Conservation (phyloP, 192 early-diverging fungal species). For the Coemansia sp. region DNA sequence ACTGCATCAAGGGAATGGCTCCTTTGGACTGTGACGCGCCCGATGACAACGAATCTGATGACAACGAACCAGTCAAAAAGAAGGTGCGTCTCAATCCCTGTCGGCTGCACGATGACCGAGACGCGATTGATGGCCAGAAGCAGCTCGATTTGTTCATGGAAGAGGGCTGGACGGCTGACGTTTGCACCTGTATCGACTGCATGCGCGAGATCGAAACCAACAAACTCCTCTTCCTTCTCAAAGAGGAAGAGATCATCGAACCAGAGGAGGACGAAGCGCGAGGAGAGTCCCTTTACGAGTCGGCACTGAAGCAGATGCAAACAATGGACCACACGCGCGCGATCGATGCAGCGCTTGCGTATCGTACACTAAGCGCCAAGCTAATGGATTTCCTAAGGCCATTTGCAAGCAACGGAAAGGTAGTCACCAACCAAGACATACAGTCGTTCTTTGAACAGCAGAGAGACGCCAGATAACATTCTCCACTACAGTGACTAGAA, state of each 20-base stretch:
- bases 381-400: constrained; percentile 69
- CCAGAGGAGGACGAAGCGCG: constrained; percentile 78
- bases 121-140: constrained; percentile 39
- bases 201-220: constrained; percentile 52
- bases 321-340: constrained; percentile 74
- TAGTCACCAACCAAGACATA: constrained; percentile 76
- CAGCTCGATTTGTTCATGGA: constrained; percentile 68
- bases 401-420: constrained; percentile 74
- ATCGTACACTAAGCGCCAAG: constrained; percentile 67
- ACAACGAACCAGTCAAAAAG: constrained; percentile 18
- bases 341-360: constrained; percentile 78
- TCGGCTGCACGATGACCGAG: constrained; percentile 25
- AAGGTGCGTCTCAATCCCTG: constrained; percentile 17
- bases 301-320: constrained; percentile 72
- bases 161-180: constrained; percentile 71
- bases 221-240: constrained; percentile 58
- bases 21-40: neutral
- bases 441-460: constrained; percentile 68
- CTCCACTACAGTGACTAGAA: too few relatives aligned
- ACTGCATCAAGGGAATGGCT: neutral
- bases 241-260: constrained; percentile 70
- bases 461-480: neutral
- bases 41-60: constrained; percentile 1
- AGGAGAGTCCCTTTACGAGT: constrained; percentile 72
- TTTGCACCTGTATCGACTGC: constrained; percentile 75